These are phyloP conservation scores for Aspergillus cavernicola DNA, from an alignment of 495 filamentous ascomycete genomes.

Conservation along the genomic window DNA sequence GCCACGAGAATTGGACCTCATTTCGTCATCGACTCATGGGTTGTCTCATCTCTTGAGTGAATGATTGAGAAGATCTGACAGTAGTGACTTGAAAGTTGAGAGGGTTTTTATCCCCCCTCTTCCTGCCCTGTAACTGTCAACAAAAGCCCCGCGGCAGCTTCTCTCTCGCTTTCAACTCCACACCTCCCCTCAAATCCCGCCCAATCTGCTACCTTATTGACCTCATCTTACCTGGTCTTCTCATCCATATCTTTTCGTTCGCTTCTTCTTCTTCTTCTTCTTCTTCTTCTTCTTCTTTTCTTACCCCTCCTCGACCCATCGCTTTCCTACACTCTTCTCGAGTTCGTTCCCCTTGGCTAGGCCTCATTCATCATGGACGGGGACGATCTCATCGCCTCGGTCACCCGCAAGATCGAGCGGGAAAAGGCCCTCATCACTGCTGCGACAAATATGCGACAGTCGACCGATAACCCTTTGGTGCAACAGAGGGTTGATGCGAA, in stretches of 20 bases:
- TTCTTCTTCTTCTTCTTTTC: neutral
- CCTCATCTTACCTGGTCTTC: slow-evolving; percentile 3
- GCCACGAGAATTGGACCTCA: slow-evolving; percentile 5
- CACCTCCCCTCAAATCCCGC: slow-evolving; percentile 18
- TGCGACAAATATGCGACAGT: slow-evolving; percentile 90
- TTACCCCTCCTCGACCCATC: neutral
- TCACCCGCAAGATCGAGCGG: slow-evolving; percentile 96
- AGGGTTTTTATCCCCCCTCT: slow-evolving; percentile 16
- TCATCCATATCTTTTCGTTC: slow-evolving; percentile 9
- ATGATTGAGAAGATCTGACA: slow-evolving; percentile 1
- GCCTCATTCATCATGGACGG: slow-evolving; percentile 41
- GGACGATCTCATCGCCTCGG: slow-evolving; percentile 80
- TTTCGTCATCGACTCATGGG: slow-evolving; percentile 9
- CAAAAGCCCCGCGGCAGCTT: slow-evolving; percentile 38
- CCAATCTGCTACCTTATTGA: slow-evolving; percentile 16
- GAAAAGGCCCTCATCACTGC: slow-evolving; percentile 94
- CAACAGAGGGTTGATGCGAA: slow-evolving; percentile 84
- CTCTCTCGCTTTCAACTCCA: slow-evolving; percentile 6
- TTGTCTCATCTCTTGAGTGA: slow-evolving; percentile 11
- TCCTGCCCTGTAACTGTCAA: slow-evolving; percentile 34
- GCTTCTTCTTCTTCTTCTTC: neutral
- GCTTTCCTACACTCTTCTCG: neutral
- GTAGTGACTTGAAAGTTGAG: too few species aligned
- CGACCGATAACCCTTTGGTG: slow-evolving; percentile 86
- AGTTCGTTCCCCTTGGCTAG: slow-evolving; percentile 3